These are phyloP conservation scores for Colletotrichum echinochloae DNA, from an alignment of 2,329 filamentous ascomycete genomes.

Conservation along the genomic window DNA sequence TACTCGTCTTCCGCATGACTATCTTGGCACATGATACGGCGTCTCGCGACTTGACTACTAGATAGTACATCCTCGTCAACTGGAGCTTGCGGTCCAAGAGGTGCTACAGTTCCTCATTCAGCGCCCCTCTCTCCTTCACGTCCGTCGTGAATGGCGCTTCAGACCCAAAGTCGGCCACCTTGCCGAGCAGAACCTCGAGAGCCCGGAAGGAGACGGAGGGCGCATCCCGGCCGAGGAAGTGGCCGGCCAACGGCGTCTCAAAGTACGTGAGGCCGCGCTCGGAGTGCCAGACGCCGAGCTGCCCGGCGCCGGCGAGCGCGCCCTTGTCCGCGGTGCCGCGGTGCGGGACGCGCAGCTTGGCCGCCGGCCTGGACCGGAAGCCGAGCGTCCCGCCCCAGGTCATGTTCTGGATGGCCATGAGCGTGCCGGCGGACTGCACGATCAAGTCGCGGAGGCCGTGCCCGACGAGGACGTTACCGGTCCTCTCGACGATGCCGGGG, in stretches of 20 bases:
- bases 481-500: slow-evolving; percentile 74
- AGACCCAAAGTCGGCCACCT: slow-evolving; percentile 60
- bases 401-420: slow-evolving; percentile 84
- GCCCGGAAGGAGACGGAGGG: slow-evolving; percentile 76
- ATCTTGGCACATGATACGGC: no score
- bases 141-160: neutral
- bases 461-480: slow-evolving; percentile 78
- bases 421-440: slow-evolving; percentile 74
- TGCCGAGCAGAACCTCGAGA: slow-evolving; percentile 79
- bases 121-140: no score
- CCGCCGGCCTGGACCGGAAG: slow-evolving; percentile 70
- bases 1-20: no score
- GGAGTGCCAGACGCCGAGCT: slow-evolving; percentile 76
- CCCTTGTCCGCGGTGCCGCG: slow-evolving; percentile 54
- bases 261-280: slow-evolving; percentile 83
- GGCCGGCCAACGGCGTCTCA: slow-evolving; percentile 72
- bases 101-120: neutral
- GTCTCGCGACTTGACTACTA: no score
- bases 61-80: no score
- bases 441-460: slow-evolving; percentile 79
- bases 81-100: no score
- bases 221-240: slow-evolving; percentile 77
- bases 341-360: slow-evolving; percentile 75
- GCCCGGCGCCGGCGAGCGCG: slow-evolving; percentile 66
- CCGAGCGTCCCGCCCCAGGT: slow-evolving; percentile 80